Base-by-base conservation (phyloP, 768 basidiomycete genomes). In the Chalciporus chontae region DNA sequence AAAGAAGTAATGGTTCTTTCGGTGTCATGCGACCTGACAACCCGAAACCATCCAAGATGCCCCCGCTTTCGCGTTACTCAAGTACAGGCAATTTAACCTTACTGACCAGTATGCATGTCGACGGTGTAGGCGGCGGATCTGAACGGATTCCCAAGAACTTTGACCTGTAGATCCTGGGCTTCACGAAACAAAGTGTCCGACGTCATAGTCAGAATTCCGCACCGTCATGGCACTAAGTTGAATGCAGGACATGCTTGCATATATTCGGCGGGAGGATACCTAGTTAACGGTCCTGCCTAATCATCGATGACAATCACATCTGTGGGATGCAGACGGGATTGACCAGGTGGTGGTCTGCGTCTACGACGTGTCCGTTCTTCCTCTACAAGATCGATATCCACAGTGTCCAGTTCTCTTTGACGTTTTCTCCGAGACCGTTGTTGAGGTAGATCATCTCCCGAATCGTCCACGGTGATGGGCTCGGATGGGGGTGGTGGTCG, bases 291-390 rank as follows among this genome's bases (percentile, higher is more conserved):
- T 6, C 34, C 14, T 15, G n/a, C 34, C 53, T 64, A 71, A 58
- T 71, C 71, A 40, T 69, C 73, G 37, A 79, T 71, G 27, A 78
- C 66, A 46, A 79, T 79, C 5, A 79, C 71, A 7, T 78, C 77
- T 14, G 62, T 69, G 1, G 60, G 40, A 24, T 48, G 48, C 17
- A 61, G 24, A n/a, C 42, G 53, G 5, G 56, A 44, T 17, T 47
- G 48, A 40, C 42, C 57, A 47, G 52, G 36, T 39, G 42, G 31
- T 6, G 49, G 41, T 45, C 53, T 61, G 48, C 26, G 57, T 56
- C 60, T 60, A 26, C 54, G 57, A 27, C 58, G 53, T 31, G 38
- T 45, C 36, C 58, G 61, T 23, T 50, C 59, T 34, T 68, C 70
- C 36, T 63, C 69, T 11, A 56, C 62, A 17, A 66, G 38, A 48